Conservation (phyloP, 352 stramenopile genomes). For the Phytophthora meadii region DNA sequence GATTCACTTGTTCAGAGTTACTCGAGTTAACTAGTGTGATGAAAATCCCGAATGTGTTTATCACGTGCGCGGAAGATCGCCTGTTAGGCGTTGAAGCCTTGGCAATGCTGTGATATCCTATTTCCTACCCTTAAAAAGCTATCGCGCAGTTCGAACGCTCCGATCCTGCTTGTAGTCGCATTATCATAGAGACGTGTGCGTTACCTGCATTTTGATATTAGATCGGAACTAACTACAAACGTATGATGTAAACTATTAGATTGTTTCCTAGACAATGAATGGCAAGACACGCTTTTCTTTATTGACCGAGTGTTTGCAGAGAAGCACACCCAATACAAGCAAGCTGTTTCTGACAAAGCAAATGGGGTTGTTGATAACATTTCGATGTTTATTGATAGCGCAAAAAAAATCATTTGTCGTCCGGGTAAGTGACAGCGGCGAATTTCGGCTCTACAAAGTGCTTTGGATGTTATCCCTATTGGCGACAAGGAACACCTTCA, state of each 20-base stretch:
- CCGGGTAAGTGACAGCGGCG: neutral
- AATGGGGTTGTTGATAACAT: too few relatives aligned
- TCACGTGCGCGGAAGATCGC: neutral
- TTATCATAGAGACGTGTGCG: constrained; percentile 10
- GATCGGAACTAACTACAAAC: too few relatives aligned
- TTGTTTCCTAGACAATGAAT: too few relatives aligned
- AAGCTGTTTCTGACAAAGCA: too few relatives aligned
- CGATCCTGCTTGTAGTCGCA: constrained; percentile 9
- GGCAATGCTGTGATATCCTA: constrained; percentile 11
- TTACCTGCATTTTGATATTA: neutral
- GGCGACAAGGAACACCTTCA: constrained; percentile 11
- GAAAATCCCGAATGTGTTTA: constrained; percentile 7
- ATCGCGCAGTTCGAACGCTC: constrained; percentile 5
- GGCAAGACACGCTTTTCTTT: too few relatives aligned
- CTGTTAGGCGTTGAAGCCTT: constrained; percentile 1
- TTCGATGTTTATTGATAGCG: too few relatives aligned
- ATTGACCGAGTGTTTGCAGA: too few relatives aligned
- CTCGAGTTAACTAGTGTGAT: neutral
- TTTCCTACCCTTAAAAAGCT: constrained; percentile 14
- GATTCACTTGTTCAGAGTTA: constrained; percentile 5
- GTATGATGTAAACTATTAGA: too few relatives aligned
- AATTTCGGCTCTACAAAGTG: neutral
- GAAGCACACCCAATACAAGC: too few relatives aligned
- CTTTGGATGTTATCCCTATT: constrained; percentile 1
- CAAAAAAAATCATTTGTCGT: neutral